Evolutionary conservation across 495 filamentous ascomycete genomes (phyloP).

Genomic region (Lasiosphaeris hirsuta): DNA sequence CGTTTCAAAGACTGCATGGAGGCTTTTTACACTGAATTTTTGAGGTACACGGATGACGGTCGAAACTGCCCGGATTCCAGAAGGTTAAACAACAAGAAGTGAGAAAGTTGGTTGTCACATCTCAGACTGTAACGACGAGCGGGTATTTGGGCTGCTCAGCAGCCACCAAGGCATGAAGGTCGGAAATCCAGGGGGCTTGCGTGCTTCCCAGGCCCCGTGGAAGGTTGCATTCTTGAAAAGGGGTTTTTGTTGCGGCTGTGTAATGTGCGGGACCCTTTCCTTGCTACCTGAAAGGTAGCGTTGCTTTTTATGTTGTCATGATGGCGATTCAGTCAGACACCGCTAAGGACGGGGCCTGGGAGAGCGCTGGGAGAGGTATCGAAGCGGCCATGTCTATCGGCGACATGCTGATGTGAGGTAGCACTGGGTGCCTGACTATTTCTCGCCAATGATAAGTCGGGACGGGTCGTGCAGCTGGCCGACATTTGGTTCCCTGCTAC

Average conservation of each 20-base stretch:
- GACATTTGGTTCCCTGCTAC: too few relatives aligned
- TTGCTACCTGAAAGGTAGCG: too few relatives aligned
- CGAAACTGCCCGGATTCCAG: slow-evolving; percentile 5
- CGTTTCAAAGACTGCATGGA: slow-evolving; percentile 17
- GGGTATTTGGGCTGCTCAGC: not conserved
- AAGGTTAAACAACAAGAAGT: not conserved
- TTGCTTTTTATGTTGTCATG: too few relatives aligned
- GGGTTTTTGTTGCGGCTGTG: not conserved
- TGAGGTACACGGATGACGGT: slow-evolving; percentile 11
- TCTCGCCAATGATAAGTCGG: too few relatives aligned
- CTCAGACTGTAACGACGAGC: not conserved
- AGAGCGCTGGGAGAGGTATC: too few relatives aligned
- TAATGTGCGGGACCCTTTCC: too few relatives aligned
- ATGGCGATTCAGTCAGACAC: too few relatives aligned
- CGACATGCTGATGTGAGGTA: too few relatives aligned
- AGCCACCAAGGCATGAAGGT: slow-evolving; percentile 3
- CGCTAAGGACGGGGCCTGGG: too few relatives aligned
- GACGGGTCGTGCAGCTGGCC: too few relatives aligned
- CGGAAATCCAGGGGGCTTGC: not conserved
- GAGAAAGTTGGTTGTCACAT: slow-evolving; percentile 8
- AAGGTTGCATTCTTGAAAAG: not conserved
- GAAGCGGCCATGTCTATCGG: too few relatives aligned
- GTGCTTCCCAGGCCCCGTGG: not conserved
- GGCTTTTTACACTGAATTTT: not conserved
- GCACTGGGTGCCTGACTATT: too few relatives aligned